Conservation (phyloP, 495 filamentous ascomycete species). For the Penicillium diatomitis region DNA sequence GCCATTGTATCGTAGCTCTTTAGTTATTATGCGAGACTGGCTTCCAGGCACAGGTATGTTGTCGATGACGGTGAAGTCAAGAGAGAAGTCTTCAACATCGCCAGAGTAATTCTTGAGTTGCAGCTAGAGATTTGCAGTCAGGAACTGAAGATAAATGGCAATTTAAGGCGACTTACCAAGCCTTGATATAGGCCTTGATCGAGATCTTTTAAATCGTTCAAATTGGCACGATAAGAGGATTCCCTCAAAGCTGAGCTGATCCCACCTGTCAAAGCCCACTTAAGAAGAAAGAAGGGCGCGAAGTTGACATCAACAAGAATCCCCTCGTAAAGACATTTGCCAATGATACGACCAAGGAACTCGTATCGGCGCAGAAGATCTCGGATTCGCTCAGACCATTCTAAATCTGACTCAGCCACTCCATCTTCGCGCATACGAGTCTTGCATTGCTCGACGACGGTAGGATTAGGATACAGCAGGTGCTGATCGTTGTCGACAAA, state of each 20-base stretch:
- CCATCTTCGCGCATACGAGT: constrained; percentile 47
- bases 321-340: constrained; percentile 96
- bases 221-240: constrained; percentile 70
- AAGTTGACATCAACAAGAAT: constrained; percentile 93
- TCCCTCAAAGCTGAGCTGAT: constrained; percentile 49
- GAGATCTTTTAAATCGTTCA: constrained; percentile 89
- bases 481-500: constrained; percentile 88
- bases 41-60: constrained; percentile 50
- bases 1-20: constrained; percentile 67
- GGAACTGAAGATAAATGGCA: background rate
- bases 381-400: constrained; percentile 49
- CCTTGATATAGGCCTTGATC: constrained; percentile 93
- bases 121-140: constrained; percentile 32
- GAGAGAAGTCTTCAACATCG: constrained; percentile 65
- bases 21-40: constrained; percentile 44
- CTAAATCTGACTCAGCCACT: constrained; percentile 39
- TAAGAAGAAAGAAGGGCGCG: constrained; percentile 90
- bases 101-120: constrained; percentile 82
- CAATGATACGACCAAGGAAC: constrained; percentile 85
- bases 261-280: constrained; percentile 77
- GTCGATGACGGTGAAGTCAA: constrained; percentile 89
- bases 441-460: constrained; percentile 62
- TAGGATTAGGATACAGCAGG: constrained; percentile 82
- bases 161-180: constrained; percentile 41
- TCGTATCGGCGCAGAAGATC: constrained; percentile 71